Percentiles rank a stretch among this genome's conserved stretches.
Conservation (phyloP, 306 rosid species). For the Cucumis melo region DNA sequence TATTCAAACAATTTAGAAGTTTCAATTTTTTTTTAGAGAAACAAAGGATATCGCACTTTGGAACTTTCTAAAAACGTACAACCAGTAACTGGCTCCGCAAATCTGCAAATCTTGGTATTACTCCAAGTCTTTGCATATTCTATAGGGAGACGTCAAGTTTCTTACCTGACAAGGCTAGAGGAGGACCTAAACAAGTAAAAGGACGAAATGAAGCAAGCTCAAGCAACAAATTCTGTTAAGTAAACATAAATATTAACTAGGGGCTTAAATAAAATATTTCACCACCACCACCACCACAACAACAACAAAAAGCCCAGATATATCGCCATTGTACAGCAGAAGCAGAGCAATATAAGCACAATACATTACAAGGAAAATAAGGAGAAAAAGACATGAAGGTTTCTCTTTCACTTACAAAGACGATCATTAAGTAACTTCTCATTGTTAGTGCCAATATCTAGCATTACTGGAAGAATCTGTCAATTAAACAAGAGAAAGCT, state of each 20-base stretch:
- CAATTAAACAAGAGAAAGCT: constrained; percentile 9
- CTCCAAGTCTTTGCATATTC: neutral
- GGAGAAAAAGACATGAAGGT: constrained; percentile 4
- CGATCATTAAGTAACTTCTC: constrained; percentile 77
- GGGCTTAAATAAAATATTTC: too few species aligned
- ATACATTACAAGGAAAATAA: constrained; percentile 1
- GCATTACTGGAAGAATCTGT: constrained; percentile 96
- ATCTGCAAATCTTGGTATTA: neutral
- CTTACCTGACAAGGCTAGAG: neutral
- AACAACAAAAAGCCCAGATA: neutral
- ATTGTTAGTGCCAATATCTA: constrained; percentile 95
- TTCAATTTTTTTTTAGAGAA: neutral
- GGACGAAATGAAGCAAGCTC: neutral
- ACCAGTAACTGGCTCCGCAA: neutral
- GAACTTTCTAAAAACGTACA: neutral
- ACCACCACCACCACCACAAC: too few species aligned
- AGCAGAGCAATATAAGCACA: neutral
- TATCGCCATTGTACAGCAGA: neutral
- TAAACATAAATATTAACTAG: too few species aligned
- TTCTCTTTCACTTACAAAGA: constrained; percentile 66
- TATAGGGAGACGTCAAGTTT: neutral
- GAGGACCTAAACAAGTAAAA: neutral
- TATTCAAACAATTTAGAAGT: neutral
- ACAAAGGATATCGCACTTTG: neutral
- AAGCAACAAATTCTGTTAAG: too few species aligned